Evolutionary conservation across 2,329 filamentous ascomycete genomes (phyloP).

Genomic region (Penicillium crustosum): DNA sequence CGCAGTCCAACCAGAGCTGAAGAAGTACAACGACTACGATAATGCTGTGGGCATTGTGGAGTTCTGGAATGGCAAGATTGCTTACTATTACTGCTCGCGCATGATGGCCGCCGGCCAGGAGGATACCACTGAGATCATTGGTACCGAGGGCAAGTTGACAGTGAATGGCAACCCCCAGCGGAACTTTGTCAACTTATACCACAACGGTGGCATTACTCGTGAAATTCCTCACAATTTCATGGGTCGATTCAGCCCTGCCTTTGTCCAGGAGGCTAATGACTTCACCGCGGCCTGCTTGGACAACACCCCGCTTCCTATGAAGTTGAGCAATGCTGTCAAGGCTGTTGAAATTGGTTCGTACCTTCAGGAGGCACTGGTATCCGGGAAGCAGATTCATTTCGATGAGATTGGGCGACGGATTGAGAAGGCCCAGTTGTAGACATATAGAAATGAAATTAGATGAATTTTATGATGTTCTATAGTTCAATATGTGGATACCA

Average conservation of each 20-base stretch:
- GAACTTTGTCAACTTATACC: slow-evolving; percentile 58
- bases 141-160: slow-evolving; percentile 62
- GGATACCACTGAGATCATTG: slow-evolving; percentile 60
- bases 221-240: slow-evolving; percentile 65
- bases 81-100: slow-evolving; percentile 56
- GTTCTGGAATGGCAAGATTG: slow-evolving; percentile 63
- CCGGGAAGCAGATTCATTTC: slow-evolving; percentile 57
- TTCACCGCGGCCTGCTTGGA: slow-evolving; percentile 62
- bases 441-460: not conserved
- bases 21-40: slow-evolving; percentile 42
- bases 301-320: slow-evolving; percentile 55
- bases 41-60: slow-evolving; percentile 65
- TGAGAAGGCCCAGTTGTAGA: slow-evolving; percentile 29
- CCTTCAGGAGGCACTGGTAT: slow-evolving; percentile 56
- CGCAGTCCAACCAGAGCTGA: too few relatives aligned
- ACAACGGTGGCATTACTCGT: slow-evolving; percentile 54
- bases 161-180: slow-evolving; percentile 59
- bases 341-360: slow-evolving; percentile 58
- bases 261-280: slow-evolving; percentile 63
- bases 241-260: slow-evolving; percentile 62
- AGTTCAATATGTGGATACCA: not conserved
- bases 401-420: slow-evolving; percentile 54
- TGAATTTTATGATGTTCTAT: too few relatives aligned
- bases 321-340: slow-evolving; percentile 58
- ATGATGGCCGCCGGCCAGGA: too few relatives aligned